Evolutionary conservation across 108 stramenopile genomes (phyloP).

Genomic region (Cylindrotheca fusiformis): DNA sequence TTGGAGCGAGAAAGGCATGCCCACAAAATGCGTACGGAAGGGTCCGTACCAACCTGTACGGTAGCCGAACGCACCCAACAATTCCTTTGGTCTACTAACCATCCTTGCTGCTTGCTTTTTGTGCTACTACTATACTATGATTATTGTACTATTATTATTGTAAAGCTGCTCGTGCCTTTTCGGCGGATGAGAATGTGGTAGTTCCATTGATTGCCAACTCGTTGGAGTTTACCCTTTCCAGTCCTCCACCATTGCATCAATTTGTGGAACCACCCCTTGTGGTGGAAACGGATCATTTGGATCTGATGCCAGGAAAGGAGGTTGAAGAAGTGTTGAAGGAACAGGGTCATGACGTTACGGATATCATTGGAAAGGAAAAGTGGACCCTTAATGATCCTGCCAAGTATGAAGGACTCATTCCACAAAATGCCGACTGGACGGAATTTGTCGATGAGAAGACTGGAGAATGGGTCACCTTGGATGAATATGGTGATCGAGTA

Average conservation of each 20-base stretch:
- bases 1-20: no score
- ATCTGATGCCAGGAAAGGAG: slow-evolving; percentile 78
- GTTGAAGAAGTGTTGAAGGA: slow-evolving; percentile 75
- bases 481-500: slow-evolving; percentile 64
- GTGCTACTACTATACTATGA: no score
- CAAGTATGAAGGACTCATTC: slow-evolving; percentile 85
- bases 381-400: slow-evolving; percentile 84
- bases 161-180: slow-evolving; percentile 39
- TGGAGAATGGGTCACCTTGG: slow-evolving; percentile 81
- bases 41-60: no score
- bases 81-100: not conserved
- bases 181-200: slow-evolving; percentile 80
- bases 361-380: slow-evolving; percentile 83
- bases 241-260: slow-evolving; percentile 96
- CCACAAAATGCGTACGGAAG: no score
- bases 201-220: slow-evolving; percentile 91
- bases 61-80: not conserved
- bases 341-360: slow-evolving; percentile 82
- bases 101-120: not conserved
- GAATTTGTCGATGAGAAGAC: slow-evolving; percentile 89
- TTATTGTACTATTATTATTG: not conserved
- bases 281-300: slow-evolving; percentile 88
- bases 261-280: slow-evolving; percentile 97
- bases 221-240: slow-evolving; percentile 93
- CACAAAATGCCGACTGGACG: slow-evolving; percentile 87